Percentiles rank a stretch among this genome's conserved stretches.
Conservation (phyloP, 148 eudicot genomes). For the Dysphania ambrosioides region DNA sequence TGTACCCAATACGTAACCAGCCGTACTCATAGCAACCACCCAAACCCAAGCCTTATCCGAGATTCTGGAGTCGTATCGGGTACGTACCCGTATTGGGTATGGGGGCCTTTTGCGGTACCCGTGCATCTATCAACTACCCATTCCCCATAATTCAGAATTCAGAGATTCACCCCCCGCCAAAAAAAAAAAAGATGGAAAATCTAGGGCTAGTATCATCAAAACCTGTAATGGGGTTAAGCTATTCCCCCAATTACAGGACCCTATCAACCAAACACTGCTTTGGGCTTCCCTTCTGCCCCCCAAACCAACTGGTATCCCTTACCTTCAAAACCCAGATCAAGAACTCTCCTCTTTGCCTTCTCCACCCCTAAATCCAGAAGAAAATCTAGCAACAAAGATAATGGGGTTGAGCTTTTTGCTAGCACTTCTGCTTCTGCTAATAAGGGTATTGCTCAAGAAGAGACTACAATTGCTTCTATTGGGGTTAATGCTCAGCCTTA, state of each 20-base stretch:
- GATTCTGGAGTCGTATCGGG: no score
- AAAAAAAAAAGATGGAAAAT: slow-evolving; percentile 52
- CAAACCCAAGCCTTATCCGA: no score
- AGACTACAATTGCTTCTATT: slow-evolving; percentile 57
- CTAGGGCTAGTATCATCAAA: slow-evolving; percentile 39
- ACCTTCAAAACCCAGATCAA: slow-evolving; percentile 29
- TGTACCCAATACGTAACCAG: no score
- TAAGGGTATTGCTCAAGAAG: no score
- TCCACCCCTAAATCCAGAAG: slow-evolving; percentile 21
- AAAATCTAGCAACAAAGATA: slow-evolving; percentile 26
- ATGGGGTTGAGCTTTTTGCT: slow-evolving; percentile 44
- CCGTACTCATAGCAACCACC: no score
- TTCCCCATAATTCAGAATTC: no score
- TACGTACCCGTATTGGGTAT: no score
- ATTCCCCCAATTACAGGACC: slow-evolving; percentile 24
- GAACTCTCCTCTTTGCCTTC: slow-evolving; percentile 21
- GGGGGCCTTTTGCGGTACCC: no score
- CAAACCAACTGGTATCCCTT: slow-evolving; percentile 14
- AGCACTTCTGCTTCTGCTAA: slow-evolving; percentile 38
- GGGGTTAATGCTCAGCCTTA: slow-evolving; percentile 59
- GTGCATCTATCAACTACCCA: no score
- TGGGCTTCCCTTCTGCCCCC: slow-evolving; percentile 27
- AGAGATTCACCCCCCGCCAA: no score
- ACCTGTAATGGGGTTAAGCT: slow-evolving; percentile 29
- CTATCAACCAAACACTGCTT: slow-evolving; percentile 24